These are phyloP conservation scores for Spinellus fusiger DNA, from an alignment of 192 early-diverging fungal genomes.

Conservation along the genomic window DNA sequence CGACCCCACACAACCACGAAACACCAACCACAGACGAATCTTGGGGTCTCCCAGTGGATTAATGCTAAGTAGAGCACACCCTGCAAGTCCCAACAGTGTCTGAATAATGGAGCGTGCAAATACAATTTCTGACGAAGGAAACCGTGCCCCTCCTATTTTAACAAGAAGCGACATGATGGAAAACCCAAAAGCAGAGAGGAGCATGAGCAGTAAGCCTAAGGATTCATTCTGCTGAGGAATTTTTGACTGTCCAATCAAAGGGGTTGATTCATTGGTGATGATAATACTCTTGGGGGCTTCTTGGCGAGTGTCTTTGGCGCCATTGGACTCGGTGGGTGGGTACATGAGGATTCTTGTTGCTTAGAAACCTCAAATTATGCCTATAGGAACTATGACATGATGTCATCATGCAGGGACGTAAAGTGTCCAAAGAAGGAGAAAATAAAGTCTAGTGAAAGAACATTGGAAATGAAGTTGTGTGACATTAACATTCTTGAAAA, in stretches of 20 bases:
- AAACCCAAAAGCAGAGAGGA: slow-evolving; percentile 64
- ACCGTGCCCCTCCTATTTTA: slow-evolving; percentile 49
- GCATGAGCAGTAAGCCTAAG: slow-evolving; percentile 50
- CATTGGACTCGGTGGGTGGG: neutral
- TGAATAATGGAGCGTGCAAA: slow-evolving; percentile 69
- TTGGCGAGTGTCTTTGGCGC: neutral
- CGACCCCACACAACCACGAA: slow-evolving; percentile 61
- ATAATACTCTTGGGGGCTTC: neutral
- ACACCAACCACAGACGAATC: slow-evolving; percentile 49
- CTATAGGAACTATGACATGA: neutral
- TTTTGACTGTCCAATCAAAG: neutral
- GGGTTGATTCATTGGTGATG: slow-evolving; percentile 7
- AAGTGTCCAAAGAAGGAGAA: neutral
- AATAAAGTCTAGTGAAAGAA: too few relatives aligned
- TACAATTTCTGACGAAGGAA: slow-evolving; percentile 68
- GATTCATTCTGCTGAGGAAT: slow-evolving; percentile 30
- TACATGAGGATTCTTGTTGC: neutral
- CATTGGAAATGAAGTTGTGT: neutral
- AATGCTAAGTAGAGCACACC: slow-evolving; percentile 43
- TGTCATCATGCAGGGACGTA: neutral
- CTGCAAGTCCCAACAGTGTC: slow-evolving; percentile 46
- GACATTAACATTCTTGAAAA: neutral
- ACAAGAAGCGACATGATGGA: slow-evolving; percentile 68
- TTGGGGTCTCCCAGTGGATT: slow-evolving; percentile 49
- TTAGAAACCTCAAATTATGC: neutral